These are phyloP conservation scores for Hypoxylon fuscum DNA, from an alignment of 495 filamentous ascomycete genomes.

Conservation along the genomic window DNA sequence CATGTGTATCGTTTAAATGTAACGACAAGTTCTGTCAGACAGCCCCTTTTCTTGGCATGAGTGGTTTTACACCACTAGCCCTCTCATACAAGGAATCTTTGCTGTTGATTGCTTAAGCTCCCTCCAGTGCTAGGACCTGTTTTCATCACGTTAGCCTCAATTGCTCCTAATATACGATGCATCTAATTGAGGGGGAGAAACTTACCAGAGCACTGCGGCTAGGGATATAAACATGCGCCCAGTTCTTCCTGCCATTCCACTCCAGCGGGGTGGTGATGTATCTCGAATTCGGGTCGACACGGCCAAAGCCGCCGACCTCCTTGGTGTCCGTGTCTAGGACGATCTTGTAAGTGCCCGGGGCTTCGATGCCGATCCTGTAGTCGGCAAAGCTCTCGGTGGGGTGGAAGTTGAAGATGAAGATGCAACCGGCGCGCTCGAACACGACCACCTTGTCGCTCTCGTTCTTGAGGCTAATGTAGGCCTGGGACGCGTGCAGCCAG, in stretches of 20 bases:
- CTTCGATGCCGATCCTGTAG: slow-evolving; percentile 89
- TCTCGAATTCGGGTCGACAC: slow-evolving; percentile 77
- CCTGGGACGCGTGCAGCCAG: slow-evolving; percentile 88
- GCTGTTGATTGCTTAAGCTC: neutral
- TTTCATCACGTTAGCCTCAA: slow-evolving; percentile 17
- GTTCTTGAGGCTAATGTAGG: slow-evolving; percentile 93
- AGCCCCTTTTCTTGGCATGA: neutral
- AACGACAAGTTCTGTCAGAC: neutral
- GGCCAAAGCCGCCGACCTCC: slow-evolving; percentile 80
- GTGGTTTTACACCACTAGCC: neutral
- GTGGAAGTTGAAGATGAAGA: slow-evolving; percentile 98
- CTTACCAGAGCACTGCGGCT: slow-evolving; percentile 86
- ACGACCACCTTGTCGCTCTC: slow-evolving; percentile 94
- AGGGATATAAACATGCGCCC: slow-evolving; percentile 91
- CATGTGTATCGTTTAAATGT: neutral
- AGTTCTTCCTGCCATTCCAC: slow-evolving; percentile 92
- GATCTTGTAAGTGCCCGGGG: slow-evolving; percentile 84
- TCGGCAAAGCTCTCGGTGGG: slow-evolving; percentile 87
- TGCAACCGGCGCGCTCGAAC: slow-evolving; percentile 88
- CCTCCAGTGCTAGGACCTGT: slow-evolving; percentile 41
- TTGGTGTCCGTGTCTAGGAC: slow-evolving; percentile 83
- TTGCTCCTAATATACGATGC: neutral
- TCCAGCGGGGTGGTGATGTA: slow-evolving; percentile 90
- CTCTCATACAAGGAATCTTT: neutral
- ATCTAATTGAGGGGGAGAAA: slow-evolving; percentile 4